These are phyloP conservation scores for Ceratopteris richardii DNA, from an alignment of 75 land plant genomes.

Conservation along the genomic window DNA sequence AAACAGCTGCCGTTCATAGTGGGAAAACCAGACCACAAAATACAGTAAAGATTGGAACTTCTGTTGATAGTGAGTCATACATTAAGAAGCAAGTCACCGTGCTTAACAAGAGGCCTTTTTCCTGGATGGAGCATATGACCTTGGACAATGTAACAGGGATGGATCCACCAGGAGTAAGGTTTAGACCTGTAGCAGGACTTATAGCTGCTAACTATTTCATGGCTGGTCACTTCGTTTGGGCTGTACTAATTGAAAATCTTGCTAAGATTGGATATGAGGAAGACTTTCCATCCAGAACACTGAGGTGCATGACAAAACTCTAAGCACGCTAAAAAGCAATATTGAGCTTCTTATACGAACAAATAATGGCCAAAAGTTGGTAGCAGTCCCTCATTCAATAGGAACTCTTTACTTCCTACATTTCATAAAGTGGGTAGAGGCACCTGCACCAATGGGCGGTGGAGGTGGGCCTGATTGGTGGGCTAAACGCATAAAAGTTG, in stretches of 20 bases:
- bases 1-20: no score
- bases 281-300: slow-evolving; percentile 88
- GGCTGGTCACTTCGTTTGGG: slow-evolving; percentile 35
- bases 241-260: slow-evolving; percentile 31
- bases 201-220: slow-evolving; percentile 39
- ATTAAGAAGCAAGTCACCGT: no score
- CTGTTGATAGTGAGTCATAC: no score
- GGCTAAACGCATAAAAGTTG: slow-evolving; percentile 67
- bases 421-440: slow-evolving; percentile 97
- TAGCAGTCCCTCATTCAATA: slow-evolving; percentile 93
- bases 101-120: slow-evolving; percentile 90
- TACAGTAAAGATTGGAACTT: no score
- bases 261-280: slow-evolving; percentile 81
- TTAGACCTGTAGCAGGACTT: slow-evolving; percentile 33
- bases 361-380: slow-evolving; percentile 73
- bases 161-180: slow-evolving; percentile 59
- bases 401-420: slow-evolving; percentile 88
- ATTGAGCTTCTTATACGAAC: slow-evolving; percentile 85
- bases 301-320: slow-evolving; percentile 82
- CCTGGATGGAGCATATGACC: slow-evolving; percentile 94
- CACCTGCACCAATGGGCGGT: slow-evolving; percentile 93
- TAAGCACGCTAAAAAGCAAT: slow-evolving; percentile 71
- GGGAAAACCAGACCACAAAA: no score
- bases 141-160: slow-evolving; percentile 87
- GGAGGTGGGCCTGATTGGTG: slow-evolving; percentile 93